A percentile compares a stretch with the other conserved stretches of the same genome.
These are phyloP conservation scores for Metarhizium guizhouense DNA, from an alignment of 2,329 filamentous ascomycete genomes.

Conservation along the genomic window DNA sequence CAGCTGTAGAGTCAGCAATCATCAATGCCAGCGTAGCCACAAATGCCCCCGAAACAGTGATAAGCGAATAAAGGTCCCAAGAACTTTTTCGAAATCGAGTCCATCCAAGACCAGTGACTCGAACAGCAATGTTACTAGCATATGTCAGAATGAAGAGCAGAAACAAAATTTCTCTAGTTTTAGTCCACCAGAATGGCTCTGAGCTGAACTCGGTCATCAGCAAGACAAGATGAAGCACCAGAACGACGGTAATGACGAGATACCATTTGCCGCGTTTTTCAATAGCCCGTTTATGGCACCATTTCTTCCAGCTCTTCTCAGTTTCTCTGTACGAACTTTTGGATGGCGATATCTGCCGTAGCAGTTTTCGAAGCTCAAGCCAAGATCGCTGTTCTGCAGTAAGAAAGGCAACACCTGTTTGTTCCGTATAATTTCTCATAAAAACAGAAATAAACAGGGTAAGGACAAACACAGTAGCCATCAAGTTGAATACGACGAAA, in stretches of 20 bases:
- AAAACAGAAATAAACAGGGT: conserved; percentile 98
- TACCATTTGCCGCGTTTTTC: conserved; percentile 95
- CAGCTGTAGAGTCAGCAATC: conserved; percentile 49
- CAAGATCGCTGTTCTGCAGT: conserved; percentile 94
- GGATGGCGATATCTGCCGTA: conserved; percentile 88
- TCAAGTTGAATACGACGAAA: conserved; percentile 92
- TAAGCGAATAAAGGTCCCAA: conserved; percentile 86
- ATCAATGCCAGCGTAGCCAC: conserved; percentile 69
- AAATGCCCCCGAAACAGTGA: conserved; percentile 72
- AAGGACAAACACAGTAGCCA: conserved; percentile 92
- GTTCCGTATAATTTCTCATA: conserved; percentile 99
- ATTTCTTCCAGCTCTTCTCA: conserved; percentile 72
- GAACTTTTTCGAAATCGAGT: conserved; percentile 83
- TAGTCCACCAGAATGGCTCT: conserved; percentile 63
- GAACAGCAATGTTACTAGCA: conserved; percentile 71
- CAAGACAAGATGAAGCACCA: conserved; percentile 75
- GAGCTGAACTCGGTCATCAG: conserved; percentile 80
- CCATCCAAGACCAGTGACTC: conserved; percentile 86
- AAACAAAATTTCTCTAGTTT: conserved; percentile 66
- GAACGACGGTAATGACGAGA: conserved; percentile 64
- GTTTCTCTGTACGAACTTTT: conserved; percentile 79
- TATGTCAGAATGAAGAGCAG: conserved; percentile 75
- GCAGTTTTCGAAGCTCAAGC: conserved; percentile 86
- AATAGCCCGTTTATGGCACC: conserved; percentile 91
- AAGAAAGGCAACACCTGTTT: conserved; percentile 92